Evolutionary conservation across 2,329 filamentous ascomycete genomes (phyloP), one percentile per base, ranked within the genome.

Genomic region (Penicillium brasilianum): DNA sequence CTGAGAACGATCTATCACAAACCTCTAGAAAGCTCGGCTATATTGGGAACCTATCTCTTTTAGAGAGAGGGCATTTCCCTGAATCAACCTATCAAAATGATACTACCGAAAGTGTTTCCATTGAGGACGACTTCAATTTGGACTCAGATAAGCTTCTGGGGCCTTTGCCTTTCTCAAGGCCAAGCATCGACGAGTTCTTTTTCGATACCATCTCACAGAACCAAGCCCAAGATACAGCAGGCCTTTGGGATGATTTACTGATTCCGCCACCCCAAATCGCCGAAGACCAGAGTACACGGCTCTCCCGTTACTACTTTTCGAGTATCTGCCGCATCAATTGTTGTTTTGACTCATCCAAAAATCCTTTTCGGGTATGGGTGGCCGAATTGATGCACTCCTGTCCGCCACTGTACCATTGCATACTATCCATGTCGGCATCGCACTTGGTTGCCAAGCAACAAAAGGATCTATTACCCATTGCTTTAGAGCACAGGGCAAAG

Each of bases 331-430:
- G 28, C 25, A 50, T 50, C 8, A 34, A 50, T 11, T 50, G 46
- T 44, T 34, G 30, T 34, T 30, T 50, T 4, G 28, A 50, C 46
- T 50, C 30, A 13, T 50, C 46, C 28, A 30, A 30, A 50, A 50
- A 50, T 28, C 46, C n/a, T 37, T 59, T 53, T n/a, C 44, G 58
- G 36, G 48, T 44, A 49, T 50, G 28, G 46, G 46, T 50, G 6
- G 46, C 46, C 8, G 46, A 50, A 32, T 30, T 16, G 11, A 50
- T 50, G 30, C 46, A 50, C 25, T 50, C 25, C 20, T 50, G 28
- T 50, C 30, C 46, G 5, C 30, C 14, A 7, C n/a, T 50, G 1
- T 50, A 50, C 25, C 46, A 30, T 22, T 50, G 46, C 25, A 50
- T 50, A 18, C n/a, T 50, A 11, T 30, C 30, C 30, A 50, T 50